Percentiles rank a stretch among this genome's conserved stretches.
Evolutionary conservation across 768 basidiomycete genomes (phyloP).

Genomic region (Galerina marginata): DNA sequence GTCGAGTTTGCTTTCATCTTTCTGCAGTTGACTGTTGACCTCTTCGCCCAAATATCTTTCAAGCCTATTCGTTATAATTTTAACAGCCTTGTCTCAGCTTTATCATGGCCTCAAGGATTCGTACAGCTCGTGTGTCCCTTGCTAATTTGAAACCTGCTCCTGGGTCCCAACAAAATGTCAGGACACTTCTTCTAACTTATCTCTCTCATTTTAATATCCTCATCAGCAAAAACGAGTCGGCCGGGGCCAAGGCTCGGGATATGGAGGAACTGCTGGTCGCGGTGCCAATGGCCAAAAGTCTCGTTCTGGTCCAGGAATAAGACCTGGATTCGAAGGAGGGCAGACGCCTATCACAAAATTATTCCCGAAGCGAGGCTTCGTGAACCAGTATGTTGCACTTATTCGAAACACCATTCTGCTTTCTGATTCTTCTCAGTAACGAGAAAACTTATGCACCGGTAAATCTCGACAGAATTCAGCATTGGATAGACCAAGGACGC

Average conservation of each 20-base stretch:
- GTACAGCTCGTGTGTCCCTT: conserved; percentile 55
- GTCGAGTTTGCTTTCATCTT: too few relatives aligned
- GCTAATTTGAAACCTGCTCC: conserved; percentile 75
- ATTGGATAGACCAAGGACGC: conserved; percentile 89
- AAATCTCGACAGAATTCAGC: conserved; percentile 86
- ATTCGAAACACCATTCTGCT: not conserved
- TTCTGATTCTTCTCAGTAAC: conserved; percentile 51
- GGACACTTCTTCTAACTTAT: conserved; percentile 3
- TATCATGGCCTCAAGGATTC: conserved; percentile 44
- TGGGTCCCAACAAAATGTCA: conserved; percentile 72
- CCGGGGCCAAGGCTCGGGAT: conserved; percentile 89
- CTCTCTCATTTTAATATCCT: not conserved
- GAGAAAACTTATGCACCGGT: conserved; percentile 80
- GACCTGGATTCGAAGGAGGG: conserved; percentile 92
- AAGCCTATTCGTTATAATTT: too few relatives aligned
- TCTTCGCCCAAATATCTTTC: too few relatives aligned
- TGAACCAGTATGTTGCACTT: conserved; percentile 74
- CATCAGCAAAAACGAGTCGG: conserved; percentile 91
- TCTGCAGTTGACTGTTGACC: too few relatives aligned
- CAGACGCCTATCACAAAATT: conserved; percentile 91
- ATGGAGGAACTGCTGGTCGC: conserved; percentile 90
- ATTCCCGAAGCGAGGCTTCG: conserved; percentile 94
- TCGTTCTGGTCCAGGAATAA: conserved; percentile 85
- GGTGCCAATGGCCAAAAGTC: conserved; percentile 98
- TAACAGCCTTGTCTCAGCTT: too few relatives aligned